Conservation (phyloP, 2,329 filamentous ascomycete species). For the Microdochium nivale region DNA sequence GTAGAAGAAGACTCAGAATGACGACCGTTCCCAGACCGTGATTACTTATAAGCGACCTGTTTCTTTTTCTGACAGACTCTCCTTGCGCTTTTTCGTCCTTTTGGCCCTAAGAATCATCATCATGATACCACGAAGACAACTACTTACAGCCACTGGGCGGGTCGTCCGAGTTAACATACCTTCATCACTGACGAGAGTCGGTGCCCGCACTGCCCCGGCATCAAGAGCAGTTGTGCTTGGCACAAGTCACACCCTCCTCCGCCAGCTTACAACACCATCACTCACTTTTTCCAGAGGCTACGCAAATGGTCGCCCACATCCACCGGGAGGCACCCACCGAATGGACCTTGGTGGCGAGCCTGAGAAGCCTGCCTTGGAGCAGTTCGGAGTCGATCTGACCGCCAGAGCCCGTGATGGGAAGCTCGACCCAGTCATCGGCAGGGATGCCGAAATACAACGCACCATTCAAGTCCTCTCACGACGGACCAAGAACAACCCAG, state of each 20-base stretch:
- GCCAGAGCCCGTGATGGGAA: constrained; percentile 79
- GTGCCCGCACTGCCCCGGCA: constrained; percentile 8
- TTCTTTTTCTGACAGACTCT: constrained; percentile 5
- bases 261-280: constrained; percentile 7
- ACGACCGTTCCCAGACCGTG: neutral
- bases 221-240: constrained; percentile 14
- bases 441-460: constrained; percentile 83
- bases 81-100: neutral
- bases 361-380: constrained; percentile 80
- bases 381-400: constrained; percentile 87
- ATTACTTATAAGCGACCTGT: constrained; percentile 4
- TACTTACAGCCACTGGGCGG: constrained; percentile 25
- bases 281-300: constrained; percentile 36
- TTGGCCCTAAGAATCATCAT: constrained; percentile 4
- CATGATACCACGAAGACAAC: constrained; percentile 30
- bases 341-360: constrained; percentile 75
- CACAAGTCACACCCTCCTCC: constrained; percentile 7
- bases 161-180: constrained; percentile 19
- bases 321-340: constrained; percentile 83
- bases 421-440: constrained; percentile 89
- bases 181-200: constrained; percentile 12
- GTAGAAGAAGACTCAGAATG: neutral
- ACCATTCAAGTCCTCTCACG: constrained; percentile 91
- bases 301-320: constrained; percentile 69
- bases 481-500: constrained; percentile 91